phyloP scores from a whole-genome alignment of 495 filamentous ascomycete genomes.

The Terfezia boudieri region DNA sequence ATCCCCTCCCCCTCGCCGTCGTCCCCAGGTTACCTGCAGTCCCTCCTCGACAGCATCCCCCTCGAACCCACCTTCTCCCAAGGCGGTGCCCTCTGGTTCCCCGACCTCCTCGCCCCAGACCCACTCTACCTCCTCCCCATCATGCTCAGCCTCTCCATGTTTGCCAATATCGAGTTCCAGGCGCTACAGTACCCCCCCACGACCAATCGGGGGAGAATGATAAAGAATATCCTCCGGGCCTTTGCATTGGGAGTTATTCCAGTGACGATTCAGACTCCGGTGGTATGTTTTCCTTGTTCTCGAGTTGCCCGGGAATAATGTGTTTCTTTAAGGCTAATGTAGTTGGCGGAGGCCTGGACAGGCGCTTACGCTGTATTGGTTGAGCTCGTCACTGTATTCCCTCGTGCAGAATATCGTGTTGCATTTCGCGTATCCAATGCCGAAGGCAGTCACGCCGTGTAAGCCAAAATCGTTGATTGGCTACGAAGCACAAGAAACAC shows the following conservation, averaged over 20 bases:
- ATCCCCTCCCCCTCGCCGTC: background rate
- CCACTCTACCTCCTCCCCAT: constrained; percentile 43
- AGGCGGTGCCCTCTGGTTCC: constrained; percentile 67
- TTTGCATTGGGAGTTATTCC: constrained; percentile 26
- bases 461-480: background rate
- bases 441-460: background rate
- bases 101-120: constrained; percentile 49
- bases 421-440: constrained; percentile 13
- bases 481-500: background rate
- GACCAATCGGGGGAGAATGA: constrained; percentile 8
- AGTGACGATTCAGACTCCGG: constrained; percentile 17
- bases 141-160: constrained; percentile 28
- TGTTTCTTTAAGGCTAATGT: constrained; percentile 8
- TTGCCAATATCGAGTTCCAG: constrained; percentile 22
- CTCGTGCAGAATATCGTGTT: constrained; percentile 17
- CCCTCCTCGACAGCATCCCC: constrained; percentile 24
- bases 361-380: constrained; percentile 54
- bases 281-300: constrained; percentile 5
- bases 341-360: constrained; percentile 16
- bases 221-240: constrained; percentile 21
- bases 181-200: background rate
- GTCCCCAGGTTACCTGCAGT: constrained; percentile 22
- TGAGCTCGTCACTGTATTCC: constrained; percentile 25
- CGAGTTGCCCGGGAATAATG: constrained; percentile 12
- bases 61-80: background rate